phyloP scores from a whole-genome alignment of 2,329 filamentous ascomycete species.

The Scedosporium dehoogii region DNA sequence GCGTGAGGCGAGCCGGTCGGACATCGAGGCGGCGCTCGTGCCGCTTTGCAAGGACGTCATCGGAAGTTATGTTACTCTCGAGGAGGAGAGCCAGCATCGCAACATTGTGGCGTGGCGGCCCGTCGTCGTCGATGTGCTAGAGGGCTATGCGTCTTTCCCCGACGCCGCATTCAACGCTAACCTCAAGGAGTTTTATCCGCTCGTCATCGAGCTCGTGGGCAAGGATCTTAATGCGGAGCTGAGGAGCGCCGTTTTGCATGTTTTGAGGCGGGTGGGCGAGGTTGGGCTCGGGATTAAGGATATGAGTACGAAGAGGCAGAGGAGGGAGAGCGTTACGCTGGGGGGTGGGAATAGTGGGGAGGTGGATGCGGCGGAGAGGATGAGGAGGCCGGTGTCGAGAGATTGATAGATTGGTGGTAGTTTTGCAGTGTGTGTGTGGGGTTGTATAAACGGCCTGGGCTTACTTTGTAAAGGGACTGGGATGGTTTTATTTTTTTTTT shows the following conservation, averaged over 20 bases:
- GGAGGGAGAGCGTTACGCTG: slow-evolving; percentile 32
- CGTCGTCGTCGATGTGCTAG: slow-evolving; percentile 91
- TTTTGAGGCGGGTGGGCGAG: slow-evolving; percentile 78
- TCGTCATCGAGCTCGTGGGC: slow-evolving; percentile 71
- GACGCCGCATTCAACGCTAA: slow-evolving; percentile 70
- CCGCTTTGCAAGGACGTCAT: slow-evolving; percentile 95
- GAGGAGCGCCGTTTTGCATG: slow-evolving; percentile 63
- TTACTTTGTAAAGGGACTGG: no score
- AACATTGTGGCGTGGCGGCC: slow-evolving; percentile 97
- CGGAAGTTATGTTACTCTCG: slow-evolving; percentile 70
- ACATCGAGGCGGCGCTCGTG: slow-evolving; percentile 85
- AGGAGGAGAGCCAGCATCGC: slow-evolving; percentile 92
- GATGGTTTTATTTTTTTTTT: no score
- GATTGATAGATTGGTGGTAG: background rate
- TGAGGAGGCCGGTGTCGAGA: slow-evolving; percentile 9
- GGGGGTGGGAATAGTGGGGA: slow-evolving; percentile 13
- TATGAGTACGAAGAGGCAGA: slow-evolving; percentile 25
- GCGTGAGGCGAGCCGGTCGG: slow-evolving; percentile 64
- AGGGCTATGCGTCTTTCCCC: slow-evolving; percentile 82
- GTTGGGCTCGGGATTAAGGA: slow-evolving; percentile 50
- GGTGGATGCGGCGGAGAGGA: slow-evolving; percentile 21
- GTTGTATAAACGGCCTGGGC: no score
- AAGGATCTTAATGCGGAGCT: slow-evolving; percentile 77
- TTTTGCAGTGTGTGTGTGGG: no score
- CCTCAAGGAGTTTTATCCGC: slow-evolving; percentile 73